Conservation (phyloP, 2,329 filamentous ascomycete genomes). For the Fusarium haematococcum region DNA sequence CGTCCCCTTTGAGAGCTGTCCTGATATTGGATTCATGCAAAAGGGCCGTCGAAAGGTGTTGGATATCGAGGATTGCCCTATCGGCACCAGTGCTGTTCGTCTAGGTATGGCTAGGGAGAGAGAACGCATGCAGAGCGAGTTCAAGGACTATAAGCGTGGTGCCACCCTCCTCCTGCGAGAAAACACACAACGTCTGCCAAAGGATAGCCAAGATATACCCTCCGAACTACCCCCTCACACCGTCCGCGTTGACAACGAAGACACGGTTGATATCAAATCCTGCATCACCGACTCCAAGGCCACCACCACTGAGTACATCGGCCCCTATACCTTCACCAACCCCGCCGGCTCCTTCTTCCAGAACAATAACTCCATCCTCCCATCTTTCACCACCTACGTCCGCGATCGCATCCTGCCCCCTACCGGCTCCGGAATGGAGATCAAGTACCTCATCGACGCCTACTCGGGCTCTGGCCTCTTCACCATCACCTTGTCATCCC, state of each 20-base stretch:
- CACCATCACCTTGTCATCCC: constrained; percentile 88
- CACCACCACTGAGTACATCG: constrained; percentile 88
- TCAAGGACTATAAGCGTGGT: constrained; percentile 79
- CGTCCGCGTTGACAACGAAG: constrained; percentile 62
- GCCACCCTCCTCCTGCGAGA: constrained; percentile 92
- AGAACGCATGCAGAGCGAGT: constrained; percentile 77
- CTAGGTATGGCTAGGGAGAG: constrained; percentile 83
- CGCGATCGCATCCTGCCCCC: constrained; percentile 79
- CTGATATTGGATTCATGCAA: constrained; percentile 88
- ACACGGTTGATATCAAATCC: constrained; percentile 81
- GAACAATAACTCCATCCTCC: constrained; percentile 98
- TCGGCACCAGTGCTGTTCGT: constrained; percentile 88
- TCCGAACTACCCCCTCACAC: constrained; percentile 48
- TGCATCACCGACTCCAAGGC: constrained; percentile 90
- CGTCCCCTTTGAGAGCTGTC: constrained; percentile 69
- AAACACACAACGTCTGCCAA: constrained; percentile 76
- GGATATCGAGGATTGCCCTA: constrained; percentile 97
- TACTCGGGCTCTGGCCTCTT: constrained; percentile 98
- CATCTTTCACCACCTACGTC: constrained; percentile 87
- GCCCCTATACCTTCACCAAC: constrained; percentile 86
- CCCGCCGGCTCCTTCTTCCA: constrained; percentile 97
- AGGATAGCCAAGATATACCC: constrained; percentile 53
- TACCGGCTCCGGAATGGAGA: constrained; percentile 49
- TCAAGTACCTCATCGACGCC: constrained; percentile 94
- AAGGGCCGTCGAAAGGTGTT: constrained; percentile 85